These are phyloP conservation scores for Hyphopichia pseudoburtonii DNA, from an alignment of 1,139 yeast species.

Conservation along the genomic window DNA sequence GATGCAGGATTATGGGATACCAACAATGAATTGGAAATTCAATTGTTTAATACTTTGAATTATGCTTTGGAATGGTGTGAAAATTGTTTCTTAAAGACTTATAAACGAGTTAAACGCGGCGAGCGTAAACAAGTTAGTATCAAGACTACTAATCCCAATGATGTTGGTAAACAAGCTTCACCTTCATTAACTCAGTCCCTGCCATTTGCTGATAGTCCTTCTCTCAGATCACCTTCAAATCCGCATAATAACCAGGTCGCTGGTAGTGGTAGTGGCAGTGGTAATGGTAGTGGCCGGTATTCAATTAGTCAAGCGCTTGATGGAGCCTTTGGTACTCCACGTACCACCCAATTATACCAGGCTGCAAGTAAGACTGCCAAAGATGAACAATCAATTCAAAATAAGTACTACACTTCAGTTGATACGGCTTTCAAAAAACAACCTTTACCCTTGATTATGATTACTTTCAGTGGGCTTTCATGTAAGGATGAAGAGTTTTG, in stretches of 20 bases:
- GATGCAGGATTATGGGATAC: conserved; percentile 72
- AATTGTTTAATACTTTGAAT: conserved; percentile 73
- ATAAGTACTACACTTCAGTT: conserved; percentile 23
- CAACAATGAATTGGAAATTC: conserved; percentile 43
- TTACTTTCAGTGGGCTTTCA: conserved; percentile 68
- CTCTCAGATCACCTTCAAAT: conserved; percentile 1
- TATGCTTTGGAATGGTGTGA: conserved; percentile 97
- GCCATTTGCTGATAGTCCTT: conserved; percentile 12
- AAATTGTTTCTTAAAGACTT: conserved; percentile 76
- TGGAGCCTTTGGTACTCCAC: conserved; percentile 54
- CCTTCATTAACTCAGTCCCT: conserved; percentile 7
- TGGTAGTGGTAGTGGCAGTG: conserved; percentile 8
- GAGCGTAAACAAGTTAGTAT: conserved; percentile 6
- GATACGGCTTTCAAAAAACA: conserved; percentile 45
- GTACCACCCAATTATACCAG: conserved; percentile 58
- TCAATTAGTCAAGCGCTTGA: conserved; percentile 14
- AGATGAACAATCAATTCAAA: conserved; percentile 39
- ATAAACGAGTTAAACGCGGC: conserved; percentile 34
- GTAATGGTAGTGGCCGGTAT: conserved; percentile 2
- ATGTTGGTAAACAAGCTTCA: conserved; percentile 6
- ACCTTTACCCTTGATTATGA: conserved; percentile 69
- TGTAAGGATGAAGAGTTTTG: conserved; percentile 64
- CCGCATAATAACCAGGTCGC: not conserved
- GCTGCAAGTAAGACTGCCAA: conserved; percentile 60
- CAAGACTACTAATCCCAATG: conserved; percentile 8